Percentiles rank a stretch among this genome's conserved stretches.
Evolutionary conservation across 2,329 filamentous ascomycete species (phyloP).

Genomic region (Escovopsis weberi): DNA sequence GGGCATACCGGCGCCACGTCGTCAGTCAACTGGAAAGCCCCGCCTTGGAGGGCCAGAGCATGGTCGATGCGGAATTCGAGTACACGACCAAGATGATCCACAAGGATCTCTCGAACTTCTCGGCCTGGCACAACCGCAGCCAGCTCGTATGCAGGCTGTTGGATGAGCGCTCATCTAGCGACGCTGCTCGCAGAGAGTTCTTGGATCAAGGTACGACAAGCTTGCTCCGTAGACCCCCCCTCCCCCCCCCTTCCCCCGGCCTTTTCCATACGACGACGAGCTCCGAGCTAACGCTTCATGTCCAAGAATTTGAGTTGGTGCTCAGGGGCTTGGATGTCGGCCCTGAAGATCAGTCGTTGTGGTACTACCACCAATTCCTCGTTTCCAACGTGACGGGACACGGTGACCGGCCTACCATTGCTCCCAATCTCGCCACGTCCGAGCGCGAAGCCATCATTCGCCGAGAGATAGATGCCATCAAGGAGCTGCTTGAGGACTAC

Average conservation of each 20-base stretch:
- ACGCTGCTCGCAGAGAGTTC: conserved; percentile 48
- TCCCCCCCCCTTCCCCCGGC: no score
- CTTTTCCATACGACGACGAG: no score
- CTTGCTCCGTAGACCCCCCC: neutral
- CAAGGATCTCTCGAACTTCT: conserved; percentile 85
- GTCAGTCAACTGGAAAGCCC: conserved; percentile 58
- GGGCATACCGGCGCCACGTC: conserved; percentile 76
- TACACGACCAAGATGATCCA: conserved; percentile 86
- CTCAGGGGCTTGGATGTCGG: conserved; percentile 72
- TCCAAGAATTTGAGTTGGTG: conserved; percentile 56
- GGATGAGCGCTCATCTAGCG: conserved; percentile 51
- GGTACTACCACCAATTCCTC: conserved; percentile 91
- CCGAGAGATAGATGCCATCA: conserved; percentile 60
- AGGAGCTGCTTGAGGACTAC: conserved; percentile 48
- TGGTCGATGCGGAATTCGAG: conserved; percentile 68
- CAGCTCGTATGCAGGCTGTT: conserved; percentile 68
- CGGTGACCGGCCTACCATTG: conserved; percentile 40
- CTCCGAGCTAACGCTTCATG: no score
- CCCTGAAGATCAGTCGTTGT: conserved; percentile 87
- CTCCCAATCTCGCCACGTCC: conserved; percentile 43
- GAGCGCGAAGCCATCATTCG: conserved; percentile 53
- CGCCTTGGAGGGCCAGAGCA: conserved; percentile 37
- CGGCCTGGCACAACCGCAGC: conserved; percentile 86
- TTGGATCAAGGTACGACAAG: conserved; percentile 48
- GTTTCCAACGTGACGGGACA: conserved; percentile 51